Conservation (phyloP, 2,329 filamentous ascomycete genomes). For the Alternaria solani region DNA sequence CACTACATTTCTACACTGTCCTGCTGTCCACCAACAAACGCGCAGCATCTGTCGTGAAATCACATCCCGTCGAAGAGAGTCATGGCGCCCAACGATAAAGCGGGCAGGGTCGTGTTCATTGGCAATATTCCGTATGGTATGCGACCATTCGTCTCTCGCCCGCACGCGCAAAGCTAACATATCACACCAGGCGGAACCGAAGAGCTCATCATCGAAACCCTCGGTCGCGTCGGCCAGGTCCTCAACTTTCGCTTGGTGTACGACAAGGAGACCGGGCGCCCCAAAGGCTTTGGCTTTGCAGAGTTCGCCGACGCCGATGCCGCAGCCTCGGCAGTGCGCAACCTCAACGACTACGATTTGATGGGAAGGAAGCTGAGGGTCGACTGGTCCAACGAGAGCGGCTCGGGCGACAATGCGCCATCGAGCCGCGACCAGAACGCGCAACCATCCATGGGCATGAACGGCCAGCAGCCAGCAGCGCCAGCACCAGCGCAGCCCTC, state of each 20-base stretch:
- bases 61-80: neutral
- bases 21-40: neutral
- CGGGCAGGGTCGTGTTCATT: constrained; percentile 81
- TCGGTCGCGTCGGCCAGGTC: constrained; percentile 88
- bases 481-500: constrained; percentile 52
- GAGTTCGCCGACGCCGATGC: constrained; percentile 94
- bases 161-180: constrained; percentile 20
- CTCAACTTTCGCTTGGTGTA: constrained; percentile 93
- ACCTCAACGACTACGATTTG: constrained; percentile 93
- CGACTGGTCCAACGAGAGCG: constrained; percentile 94
- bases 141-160: constrained; percentile 23
- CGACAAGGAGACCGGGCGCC: constrained; percentile 91
- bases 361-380: constrained; percentile 94
- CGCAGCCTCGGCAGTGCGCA: constrained; percentile 91
- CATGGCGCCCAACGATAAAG: constrained; percentile 65
- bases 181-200: constrained; percentile 79
- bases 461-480: constrained; percentile 47
- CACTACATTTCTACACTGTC: neutral
- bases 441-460: constrained; percentile 46
- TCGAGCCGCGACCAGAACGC: constrained; percentile 55
- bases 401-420: constrained; percentile 65
- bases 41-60: neutral
- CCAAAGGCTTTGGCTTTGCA: constrained; percentile 96
- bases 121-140: constrained; percentile 85
- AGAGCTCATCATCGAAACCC: constrained; percentile 94